Evolutionary conservation across 192 early-diverging fungal genomes (phyloP).

Genomic region (Entomortierella chlamydospora): DNA sequence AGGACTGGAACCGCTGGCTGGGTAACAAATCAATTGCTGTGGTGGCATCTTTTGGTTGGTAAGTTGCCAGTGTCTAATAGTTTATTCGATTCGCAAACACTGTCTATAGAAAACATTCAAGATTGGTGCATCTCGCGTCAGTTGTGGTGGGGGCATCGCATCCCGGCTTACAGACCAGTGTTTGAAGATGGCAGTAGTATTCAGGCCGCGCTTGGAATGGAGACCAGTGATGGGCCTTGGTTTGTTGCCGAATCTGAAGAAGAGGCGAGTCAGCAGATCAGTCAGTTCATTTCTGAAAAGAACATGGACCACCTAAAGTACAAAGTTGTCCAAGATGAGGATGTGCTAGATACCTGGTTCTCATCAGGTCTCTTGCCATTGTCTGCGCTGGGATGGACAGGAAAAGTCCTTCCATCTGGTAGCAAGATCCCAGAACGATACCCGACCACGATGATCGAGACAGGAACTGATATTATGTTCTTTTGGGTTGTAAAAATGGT

Average conservation of each 20-base stretch:
- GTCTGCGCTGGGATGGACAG: conserved; percentile 69
- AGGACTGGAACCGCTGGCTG: conserved; percentile 92
- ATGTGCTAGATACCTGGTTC: conserved; percentile 99
- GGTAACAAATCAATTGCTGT: conserved; percentile 48
- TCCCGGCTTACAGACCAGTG: conserved; percentile 87
- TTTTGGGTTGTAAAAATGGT: conserved; percentile 99
- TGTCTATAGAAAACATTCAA: conserved; percentile 70
- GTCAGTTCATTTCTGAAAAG: conserved; percentile 57
- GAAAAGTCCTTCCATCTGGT: conserved; percentile 28
- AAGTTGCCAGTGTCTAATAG: neutral
- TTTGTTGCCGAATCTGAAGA: conserved; percentile 68
- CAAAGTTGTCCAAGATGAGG: conserved; percentile 79
- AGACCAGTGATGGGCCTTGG: conserved; percentile 69
- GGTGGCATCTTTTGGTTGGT: neutral
- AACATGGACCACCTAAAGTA: conserved; percentile 47
- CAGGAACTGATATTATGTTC: conserved; percentile 97
- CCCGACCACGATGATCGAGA: conserved; percentile 89
- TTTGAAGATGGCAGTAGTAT: conserved; percentile 49
- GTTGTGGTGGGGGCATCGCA: conserved; percentile 98
- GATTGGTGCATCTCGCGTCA: conserved; percentile 99
- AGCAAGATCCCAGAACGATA: conserved; percentile 69
- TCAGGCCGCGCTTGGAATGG: neutral
- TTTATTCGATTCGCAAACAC: neutral
- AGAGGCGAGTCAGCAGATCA: conserved; percentile 69
- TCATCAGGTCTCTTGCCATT: conserved; percentile 94